Evolutionary conservation across 2,329 filamentous ascomycete species (phyloP).

Genomic region (Elsinoe australis): DNA sequence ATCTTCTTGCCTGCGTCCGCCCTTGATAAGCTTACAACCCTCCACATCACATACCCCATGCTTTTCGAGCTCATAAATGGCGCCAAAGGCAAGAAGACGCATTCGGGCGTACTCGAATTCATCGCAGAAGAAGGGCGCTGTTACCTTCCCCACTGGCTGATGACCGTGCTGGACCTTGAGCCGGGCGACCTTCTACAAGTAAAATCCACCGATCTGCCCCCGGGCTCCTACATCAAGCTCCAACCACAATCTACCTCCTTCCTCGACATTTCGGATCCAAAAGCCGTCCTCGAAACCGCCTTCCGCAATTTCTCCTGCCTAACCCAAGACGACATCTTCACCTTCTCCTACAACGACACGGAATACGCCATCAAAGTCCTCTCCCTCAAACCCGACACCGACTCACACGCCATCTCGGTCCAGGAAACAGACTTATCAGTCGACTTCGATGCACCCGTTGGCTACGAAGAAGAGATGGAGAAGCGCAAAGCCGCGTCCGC

Average conservation of each 20-base stretch:
- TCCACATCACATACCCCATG: slow-evolving; percentile 96
- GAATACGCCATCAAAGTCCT: slow-evolving; percentile 88
- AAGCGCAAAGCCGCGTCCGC: slow-evolving; percentile 22
- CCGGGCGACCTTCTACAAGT: slow-evolving; percentile 92
- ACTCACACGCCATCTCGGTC: slow-evolving; percentile 80
- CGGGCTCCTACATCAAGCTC: slow-evolving; percentile 89
- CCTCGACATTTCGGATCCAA: slow-evolving; percentile 93
- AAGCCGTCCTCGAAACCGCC: slow-evolving; percentile 91
- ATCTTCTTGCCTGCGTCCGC: slow-evolving; percentile 95
- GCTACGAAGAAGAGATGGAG: slow-evolving; percentile 81
- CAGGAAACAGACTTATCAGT: slow-evolving; percentile 95
- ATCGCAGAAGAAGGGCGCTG: slow-evolving; percentile 95
- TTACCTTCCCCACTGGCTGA: slow-evolving; percentile 96
- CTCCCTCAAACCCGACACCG: slow-evolving; percentile 80
- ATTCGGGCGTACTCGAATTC: slow-evolving; percentile 93
- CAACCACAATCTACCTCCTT: slow-evolving; percentile 91
- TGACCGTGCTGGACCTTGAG: slow-evolving; percentile 83
- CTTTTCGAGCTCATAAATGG: slow-evolving; percentile 94
- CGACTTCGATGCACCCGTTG: slow-evolving; percentile 88
- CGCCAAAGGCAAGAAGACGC: slow-evolving; percentile 68
- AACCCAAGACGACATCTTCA: slow-evolving; percentile 90
- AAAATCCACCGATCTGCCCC: slow-evolving; percentile 85
- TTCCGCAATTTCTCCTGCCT: slow-evolving; percentile 94
- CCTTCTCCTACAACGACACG: slow-evolving; percentile 92
- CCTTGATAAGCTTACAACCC: slow-evolving; percentile 87